These are phyloP conservation scores for Skeletonema grethae DNA, from an alignment of 108 stramenopile genomes.

Conservation along the genomic window DNA sequence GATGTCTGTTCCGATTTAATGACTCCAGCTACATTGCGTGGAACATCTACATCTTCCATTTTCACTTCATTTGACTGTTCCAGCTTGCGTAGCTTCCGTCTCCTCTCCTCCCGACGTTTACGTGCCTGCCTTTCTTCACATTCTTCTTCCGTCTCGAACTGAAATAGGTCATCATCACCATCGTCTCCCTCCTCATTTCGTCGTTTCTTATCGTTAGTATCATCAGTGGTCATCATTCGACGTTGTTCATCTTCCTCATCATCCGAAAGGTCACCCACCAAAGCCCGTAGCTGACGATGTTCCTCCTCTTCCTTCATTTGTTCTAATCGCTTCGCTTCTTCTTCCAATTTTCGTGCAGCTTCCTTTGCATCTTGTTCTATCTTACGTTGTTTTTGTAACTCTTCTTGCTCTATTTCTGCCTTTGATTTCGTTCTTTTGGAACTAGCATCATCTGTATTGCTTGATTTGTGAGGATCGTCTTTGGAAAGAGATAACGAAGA, in stretches of 20 bases:
- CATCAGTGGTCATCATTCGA: not conserved
- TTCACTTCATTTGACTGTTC: not conserved
- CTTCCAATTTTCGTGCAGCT: conserved; percentile 7
- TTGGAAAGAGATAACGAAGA: not conserved
- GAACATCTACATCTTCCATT: conserved; percentile 22
- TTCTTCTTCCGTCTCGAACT: conserved; percentile 57
- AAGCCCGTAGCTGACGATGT: conserved; percentile 37
- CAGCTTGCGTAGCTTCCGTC: conserved; percentile 17
- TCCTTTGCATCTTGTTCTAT: conserved; percentile 18
- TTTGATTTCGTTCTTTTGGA: not conserved
- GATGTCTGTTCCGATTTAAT: conserved; percentile 29
- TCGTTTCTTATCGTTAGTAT: not conserved
- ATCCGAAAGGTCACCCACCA: conserved; percentile 25
- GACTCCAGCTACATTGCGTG: conserved; percentile 39
- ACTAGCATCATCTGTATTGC: not conserved
- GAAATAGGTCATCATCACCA: conserved; percentile 11
- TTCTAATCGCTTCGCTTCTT: conserved; percentile 30
- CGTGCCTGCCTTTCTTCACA: conserved; percentile 51
- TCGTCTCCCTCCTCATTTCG: not conserved
- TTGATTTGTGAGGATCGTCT: not conserved
- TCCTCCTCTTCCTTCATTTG: conserved; percentile 36
- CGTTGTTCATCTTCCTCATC: conserved; percentile 8
- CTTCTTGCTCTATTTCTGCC: conserved; percentile 7
- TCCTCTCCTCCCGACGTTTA: conserved; percentile 39
- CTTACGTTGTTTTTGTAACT: conserved; percentile 3